Percentiles rank a stretch among this genome's conserved stretches.
phyloP scores from a whole-genome alignment of 2,329 filamentous ascomycete species.

The Penicillium sp. region DNA sequence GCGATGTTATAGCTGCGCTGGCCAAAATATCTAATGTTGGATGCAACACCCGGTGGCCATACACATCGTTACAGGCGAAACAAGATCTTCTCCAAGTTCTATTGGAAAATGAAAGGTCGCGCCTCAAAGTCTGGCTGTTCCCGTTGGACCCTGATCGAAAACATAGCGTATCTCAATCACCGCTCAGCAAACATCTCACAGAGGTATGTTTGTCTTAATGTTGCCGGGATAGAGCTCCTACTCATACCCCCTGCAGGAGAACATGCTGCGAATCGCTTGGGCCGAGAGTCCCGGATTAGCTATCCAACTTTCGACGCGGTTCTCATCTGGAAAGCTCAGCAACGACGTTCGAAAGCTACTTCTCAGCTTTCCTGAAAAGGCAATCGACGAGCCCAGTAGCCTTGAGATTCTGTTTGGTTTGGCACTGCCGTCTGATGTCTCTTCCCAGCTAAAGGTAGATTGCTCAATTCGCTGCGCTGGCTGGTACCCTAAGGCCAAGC shows the following conservation, averaged over 20 bases:
- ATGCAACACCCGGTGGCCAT: constrained; percentile 52
- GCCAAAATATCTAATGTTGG: constrained; percentile 68
- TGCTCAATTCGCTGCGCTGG: no score
- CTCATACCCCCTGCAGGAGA: constrained; percentile 47
- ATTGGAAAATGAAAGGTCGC: constrained; percentile 80
- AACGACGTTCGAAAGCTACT: constrained; percentile 80
- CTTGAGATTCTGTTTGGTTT: constrained; percentile 81
- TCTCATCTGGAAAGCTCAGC: constrained; percentile 73
- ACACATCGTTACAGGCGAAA: constrained; percentile 74
- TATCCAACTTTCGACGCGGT: constrained; percentile 81
- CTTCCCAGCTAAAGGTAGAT: constrained; percentile 78
- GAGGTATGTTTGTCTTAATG: constrained; percentile 38
- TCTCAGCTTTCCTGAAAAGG: constrained; percentile 82
- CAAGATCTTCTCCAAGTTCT: constrained; percentile 82
- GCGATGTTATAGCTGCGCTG: constrained; percentile 73
- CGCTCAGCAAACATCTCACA: constrained; percentile 46
- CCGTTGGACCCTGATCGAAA: constrained; percentile 72
- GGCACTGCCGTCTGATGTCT: constrained; percentile 76
- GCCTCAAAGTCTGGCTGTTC: constrained; percentile 87
- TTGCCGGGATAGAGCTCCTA: constrained; percentile 18
- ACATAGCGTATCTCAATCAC: constrained; percentile 53
- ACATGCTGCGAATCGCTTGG: constrained; percentile 84
- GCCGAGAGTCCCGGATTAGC: constrained; percentile 81
- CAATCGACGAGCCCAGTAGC: constrained; percentile 78
- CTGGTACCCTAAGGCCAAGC: background rate